Evolutionary conservation across 164 flowering plant species (phyloP).

Genomic region (Umbellularia californica): DNA sequence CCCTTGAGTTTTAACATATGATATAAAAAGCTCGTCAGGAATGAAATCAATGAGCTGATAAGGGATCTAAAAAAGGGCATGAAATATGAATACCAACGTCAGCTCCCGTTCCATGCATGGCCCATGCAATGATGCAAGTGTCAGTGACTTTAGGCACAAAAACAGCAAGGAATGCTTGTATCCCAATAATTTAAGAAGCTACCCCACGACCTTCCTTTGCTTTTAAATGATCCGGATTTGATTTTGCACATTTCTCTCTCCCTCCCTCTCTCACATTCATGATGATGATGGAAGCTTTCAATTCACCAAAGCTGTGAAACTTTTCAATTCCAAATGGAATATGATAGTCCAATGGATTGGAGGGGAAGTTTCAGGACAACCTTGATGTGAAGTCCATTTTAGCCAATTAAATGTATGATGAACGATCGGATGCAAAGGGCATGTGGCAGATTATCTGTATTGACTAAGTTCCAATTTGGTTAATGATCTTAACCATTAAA

Average conservation of each 20-base stretch:
- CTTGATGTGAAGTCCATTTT: too few relatives aligned
- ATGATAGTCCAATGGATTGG: not conserved
- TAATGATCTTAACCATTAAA: too few relatives aligned
- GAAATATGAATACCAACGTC: not conserved
- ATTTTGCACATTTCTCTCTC: not conserved
- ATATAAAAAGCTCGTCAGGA: too few relatives aligned
- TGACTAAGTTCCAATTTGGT: too few relatives aligned
- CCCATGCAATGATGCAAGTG: conserved; percentile 6
- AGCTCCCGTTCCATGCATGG: not conserved
- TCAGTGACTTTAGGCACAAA: conserved; percentile 7
- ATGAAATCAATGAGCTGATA: too few relatives aligned
- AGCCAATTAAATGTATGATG: too few relatives aligned
- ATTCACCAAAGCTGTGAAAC: not conserved
- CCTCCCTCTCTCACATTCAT: not conserved
- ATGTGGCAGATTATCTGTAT: too few relatives aligned
- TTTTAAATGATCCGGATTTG: not conserved
- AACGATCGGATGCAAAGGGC: too few relatives aligned
- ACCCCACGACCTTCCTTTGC: conserved; percentile 6
- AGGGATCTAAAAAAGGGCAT: not conserved
- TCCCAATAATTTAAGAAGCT: conserved; percentile 6
- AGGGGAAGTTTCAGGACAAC: not conserved
- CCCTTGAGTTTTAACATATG: too few relatives aligned
- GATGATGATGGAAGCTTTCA: conserved; percentile 2
- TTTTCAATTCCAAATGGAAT: not conserved
- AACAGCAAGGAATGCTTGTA: conserved; percentile 6